Base-by-base conservation (phyloP, 345 rosid genomes). In the Turritis glabra region DNA sequence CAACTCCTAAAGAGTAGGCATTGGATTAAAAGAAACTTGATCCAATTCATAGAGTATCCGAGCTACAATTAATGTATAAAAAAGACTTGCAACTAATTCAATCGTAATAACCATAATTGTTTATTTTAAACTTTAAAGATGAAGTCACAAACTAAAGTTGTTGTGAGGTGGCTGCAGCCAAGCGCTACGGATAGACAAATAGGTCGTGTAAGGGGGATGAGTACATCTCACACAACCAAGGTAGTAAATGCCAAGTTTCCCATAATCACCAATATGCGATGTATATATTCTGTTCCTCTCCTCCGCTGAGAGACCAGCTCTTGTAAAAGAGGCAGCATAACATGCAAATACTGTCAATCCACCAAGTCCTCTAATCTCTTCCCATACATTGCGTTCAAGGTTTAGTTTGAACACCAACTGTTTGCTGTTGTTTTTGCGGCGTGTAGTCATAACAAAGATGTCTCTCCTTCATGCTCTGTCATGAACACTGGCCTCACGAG, bases 401-500 rank as follows among this genome's bases (percentile, higher is more conserved):
- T 65, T 48, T 22, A 48, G 57, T 48, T 22, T 65, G 21, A 48
- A 65, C 32, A 32, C 44, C 8, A 12, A 2, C 8, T 5, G 48
- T 43, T 43, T 43, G 19, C 3, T 9, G 44, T 65, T 13, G 15
- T 8, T 15, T 27, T 0, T 21, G 14, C 9, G 19, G 7, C 8
- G 3, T 5, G 23, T 3, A 56, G 22, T 5, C 25, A 56, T 17
- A 56, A 56, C 15, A 56, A 3, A 56, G 7, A 56, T 32, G 21
- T 65, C 53, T 65, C 53, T 48, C 70, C 70, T 30, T 48, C 55
- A 21, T 65, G 70, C 15, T 65, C 70, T 18, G 52, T 50, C 19
- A 52, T 52, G 30, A 25, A 13, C 17, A 23, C n/a, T 52, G 8
- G 32, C 57, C 32, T 52, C 50, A 17, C 21, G 8, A 7, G 50